Conservation (phyloP, 2,329 filamentous ascomycete species). For the Hymenoscyphus scutula region DNA sequence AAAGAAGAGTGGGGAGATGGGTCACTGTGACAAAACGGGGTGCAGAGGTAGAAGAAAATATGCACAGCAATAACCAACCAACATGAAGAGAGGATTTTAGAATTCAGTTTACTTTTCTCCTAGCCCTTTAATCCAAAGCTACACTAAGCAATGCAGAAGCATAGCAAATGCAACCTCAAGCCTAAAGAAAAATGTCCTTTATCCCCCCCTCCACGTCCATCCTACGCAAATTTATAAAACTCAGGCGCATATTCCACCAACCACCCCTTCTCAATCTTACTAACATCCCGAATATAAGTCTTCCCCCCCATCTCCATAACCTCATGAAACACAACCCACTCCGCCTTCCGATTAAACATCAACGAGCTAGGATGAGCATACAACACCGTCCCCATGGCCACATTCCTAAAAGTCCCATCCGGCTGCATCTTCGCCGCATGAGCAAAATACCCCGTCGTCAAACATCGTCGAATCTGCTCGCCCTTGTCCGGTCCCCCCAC, state of each 20-base stretch:
- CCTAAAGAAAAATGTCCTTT: not conserved
- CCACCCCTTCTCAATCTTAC: slow-evolving; percentile 93
- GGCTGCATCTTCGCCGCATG: slow-evolving; percentile 92
- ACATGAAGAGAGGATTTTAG: too few species aligned
- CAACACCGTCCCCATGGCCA: slow-evolving; percentile 74
- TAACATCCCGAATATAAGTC: slow-evolving; percentile 86
- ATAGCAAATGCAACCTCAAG: too few species aligned
- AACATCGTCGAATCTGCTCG: slow-evolving; percentile 77
- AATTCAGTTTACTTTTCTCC: too few species aligned
- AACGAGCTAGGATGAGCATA: slow-evolving; percentile 89
- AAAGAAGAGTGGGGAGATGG: too few species aligned
- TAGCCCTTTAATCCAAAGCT: too few species aligned
- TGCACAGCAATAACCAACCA: too few species aligned
- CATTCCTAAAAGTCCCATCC: slow-evolving; percentile 84
- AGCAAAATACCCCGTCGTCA: slow-evolving; percentile 88
- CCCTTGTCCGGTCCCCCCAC: slow-evolving; percentile 50
- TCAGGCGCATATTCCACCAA: slow-evolving; percentile 82
- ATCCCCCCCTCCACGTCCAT: not conserved
- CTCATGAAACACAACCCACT: slow-evolving; percentile 96
- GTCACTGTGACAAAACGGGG: too few species aligned
- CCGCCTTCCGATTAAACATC: slow-evolving; percentile 94
- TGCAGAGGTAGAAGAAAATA: too few species aligned
- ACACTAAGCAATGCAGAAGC: too few species aligned
- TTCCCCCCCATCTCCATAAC: slow-evolving; percentile 86
- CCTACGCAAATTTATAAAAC: slow-evolving; percentile 63